Conservation (phyloP, 176 grass and related monocot genomes). For the Triticum monococcum region DNA sequence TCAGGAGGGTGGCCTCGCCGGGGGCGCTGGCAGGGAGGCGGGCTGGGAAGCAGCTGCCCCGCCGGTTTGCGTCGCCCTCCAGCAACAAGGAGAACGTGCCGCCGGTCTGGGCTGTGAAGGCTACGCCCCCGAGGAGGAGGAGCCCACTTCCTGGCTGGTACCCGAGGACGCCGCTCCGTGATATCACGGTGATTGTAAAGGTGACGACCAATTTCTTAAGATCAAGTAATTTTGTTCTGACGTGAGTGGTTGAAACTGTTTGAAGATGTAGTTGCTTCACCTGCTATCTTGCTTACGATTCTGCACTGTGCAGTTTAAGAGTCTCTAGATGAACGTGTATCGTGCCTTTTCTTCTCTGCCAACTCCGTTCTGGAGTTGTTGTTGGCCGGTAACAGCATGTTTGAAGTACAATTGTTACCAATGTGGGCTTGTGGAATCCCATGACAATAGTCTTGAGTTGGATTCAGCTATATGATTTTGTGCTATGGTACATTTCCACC, state of each 20-base stretch:
- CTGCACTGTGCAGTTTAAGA: neutral
- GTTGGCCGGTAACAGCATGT: neutral
- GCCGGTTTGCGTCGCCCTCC: conserved; percentile 15
- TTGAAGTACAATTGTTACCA: neutral
- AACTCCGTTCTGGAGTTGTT: neutral
- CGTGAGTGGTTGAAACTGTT: neutral
- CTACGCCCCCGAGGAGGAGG: conserved; percentile 32
- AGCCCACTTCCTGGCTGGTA: conserved; percentile 84
- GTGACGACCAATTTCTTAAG: conserved; percentile 23
- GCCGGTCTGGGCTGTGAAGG: conserved; percentile 33
- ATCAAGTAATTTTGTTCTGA: neutral
- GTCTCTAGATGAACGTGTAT: neutral
- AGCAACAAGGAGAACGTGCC: conserved; percentile 52
- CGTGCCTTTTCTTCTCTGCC: neutral
- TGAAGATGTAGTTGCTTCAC: neutral
- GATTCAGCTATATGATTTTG: conserved; percentile 2
- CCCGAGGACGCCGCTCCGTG: conserved; percentile 65
- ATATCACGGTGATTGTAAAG: conserved; percentile 58
- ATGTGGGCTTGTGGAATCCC: neutral
- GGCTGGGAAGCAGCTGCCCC: conserved; percentile 7
- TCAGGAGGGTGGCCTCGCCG: conserved; percentile 61
- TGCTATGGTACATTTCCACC: neutral
- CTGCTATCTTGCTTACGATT: neutral
- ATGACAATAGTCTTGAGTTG: conserved; percentile 3
- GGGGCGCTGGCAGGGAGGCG: conserved; percentile 26